These are phyloP conservation scores for Thermothelomyces thermophilus DNA, from an alignment of 2,329 filamentous ascomycete genomes.

Conservation along the genomic window DNA sequence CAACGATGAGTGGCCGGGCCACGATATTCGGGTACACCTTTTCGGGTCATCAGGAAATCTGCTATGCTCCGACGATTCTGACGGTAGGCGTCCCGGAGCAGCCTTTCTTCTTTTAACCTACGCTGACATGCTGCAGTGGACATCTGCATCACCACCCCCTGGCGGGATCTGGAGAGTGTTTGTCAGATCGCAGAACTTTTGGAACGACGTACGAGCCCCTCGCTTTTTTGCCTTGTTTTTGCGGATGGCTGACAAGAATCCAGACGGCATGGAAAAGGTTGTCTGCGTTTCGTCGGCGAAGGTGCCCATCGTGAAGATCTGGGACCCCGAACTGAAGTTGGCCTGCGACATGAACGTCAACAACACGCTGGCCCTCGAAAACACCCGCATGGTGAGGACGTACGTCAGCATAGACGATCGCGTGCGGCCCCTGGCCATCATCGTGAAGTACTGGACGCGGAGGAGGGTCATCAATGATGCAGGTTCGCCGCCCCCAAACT, in stretches of 20 bases:
- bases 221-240: neutral
- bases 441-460: conserved; percentile 96
- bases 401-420: conserved; percentile 91
- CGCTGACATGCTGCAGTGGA: conserved; percentile 60
- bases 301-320: conserved; percentile 97
- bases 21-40: conserved; percentile 81
- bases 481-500: conserved; percentile 52
- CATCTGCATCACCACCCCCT: conserved; percentile 91
- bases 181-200: conserved; percentile 85
- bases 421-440: conserved; percentile 88
- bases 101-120: neutral
- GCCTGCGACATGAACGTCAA: conserved; percentile 99
- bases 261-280: conserved; percentile 94
- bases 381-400: conserved; percentile 95
- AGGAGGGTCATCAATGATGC: conserved; percentile 90
- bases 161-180: conserved; percentile 80
- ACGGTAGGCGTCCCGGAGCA: conserved; percentile 56
- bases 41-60: conserved; percentile 98
- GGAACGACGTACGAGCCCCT: conserved; percentile 61
- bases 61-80: conserved; percentile 90
- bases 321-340: conserved; percentile 85
- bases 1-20: conserved; percentile 85
- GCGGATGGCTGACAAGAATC: neutral
- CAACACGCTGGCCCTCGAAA: conserved; percentile 89
- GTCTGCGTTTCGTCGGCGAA: conserved; percentile 93